Evolutionary conservation across 2,329 filamentous ascomycete species (phyloP), one percentile per base, ranked within the genome.

Genomic region (Pezicula radicicola): DNA sequence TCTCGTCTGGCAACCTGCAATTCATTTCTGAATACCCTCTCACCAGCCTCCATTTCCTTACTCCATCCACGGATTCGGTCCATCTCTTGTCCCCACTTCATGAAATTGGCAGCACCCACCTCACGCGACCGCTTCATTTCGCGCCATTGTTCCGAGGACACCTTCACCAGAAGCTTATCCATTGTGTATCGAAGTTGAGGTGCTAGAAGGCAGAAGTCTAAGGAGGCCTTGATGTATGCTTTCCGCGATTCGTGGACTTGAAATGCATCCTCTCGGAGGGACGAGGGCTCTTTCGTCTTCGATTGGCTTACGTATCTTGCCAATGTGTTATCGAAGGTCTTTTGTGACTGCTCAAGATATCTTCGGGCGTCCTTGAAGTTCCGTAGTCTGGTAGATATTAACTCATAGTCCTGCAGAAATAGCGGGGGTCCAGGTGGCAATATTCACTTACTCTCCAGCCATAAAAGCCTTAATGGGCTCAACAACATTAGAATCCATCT

Each of bases 201-300:
- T 1, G 89, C 90, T 60, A 91, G 80, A 59, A 94, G 84, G 63
- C 90, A 96, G 67, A 92, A 97, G 69, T 99, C 94, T 82, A 99
- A 85, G 13, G 90, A 92, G 1, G 92, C 88, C 67, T 91, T 93
- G 41, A 97, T 77, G 68, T 99, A 99, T 30, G 85, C 83, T 65
- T 94, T 95, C 53, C 93, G 84, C 21, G 90, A 89, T 74, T 97
- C 94, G 67, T 96, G 94, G 36, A 97, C 83, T 66, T 94, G 87
- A 64, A 99, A 99, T 0, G 94, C 94, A 70, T 99, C 94, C 69
- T 99, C 94, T 54, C 94, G 82, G 51, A 99, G 76, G 1, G 91
- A 83, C 0, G 91, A 97, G 0, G 93, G 83, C 70, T 99, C 94
- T 71, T 97, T 99, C 6, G 90, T 87, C 75, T 97, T 97, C 59